These are phyloP conservation scores for Phanerodontia chrysosporium DNA, from an alignment of 768 basidiomycete genomes.

Conservation along the genomic window DNA sequence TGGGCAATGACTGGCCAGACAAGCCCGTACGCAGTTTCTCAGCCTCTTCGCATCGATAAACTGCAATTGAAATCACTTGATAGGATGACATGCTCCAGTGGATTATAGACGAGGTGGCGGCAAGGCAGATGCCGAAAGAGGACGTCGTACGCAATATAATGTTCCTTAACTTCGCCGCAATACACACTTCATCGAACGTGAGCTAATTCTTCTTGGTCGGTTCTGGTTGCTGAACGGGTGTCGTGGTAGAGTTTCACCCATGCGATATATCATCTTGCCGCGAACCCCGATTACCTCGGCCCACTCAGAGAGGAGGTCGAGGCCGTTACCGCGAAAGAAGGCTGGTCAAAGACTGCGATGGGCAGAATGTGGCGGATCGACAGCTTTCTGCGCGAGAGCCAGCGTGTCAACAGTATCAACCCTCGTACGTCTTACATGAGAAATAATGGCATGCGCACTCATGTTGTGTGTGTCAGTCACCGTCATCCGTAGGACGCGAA, in stretches of 20 bases:
- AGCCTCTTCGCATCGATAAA: background rate
- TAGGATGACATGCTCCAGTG: constrained; percentile 20
- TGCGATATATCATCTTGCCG: constrained; percentile 27
- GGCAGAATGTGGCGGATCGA: constrained; percentile 31
- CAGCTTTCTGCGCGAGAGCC: constrained; percentile 31
- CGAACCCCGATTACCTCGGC: constrained; percentile 22
- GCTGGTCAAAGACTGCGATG: constrained; percentile 26
- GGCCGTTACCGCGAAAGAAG: constrained; percentile 19
- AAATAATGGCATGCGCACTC: background rate
- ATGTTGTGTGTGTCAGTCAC: background rate
- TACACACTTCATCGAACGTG: constrained; percentile 18
- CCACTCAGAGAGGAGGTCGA: constrained; percentile 30
- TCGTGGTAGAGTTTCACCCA: constrained; percentile 20
- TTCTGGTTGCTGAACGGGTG: background rate
- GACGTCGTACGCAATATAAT: constrained; percentile 4
- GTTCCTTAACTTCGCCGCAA: constrained; percentile 20
- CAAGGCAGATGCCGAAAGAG: background rate
- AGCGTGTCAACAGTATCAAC: constrained; percentile 21
- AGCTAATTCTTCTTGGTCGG: background rate
- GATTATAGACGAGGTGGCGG: constrained; percentile 14
- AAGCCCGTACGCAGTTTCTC: constrained; percentile 4
- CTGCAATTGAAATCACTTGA: too few species aligned
- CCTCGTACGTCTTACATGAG: constrained; percentile 18
- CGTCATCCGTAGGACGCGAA: constrained; percentile 23
- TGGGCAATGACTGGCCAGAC: constrained; percentile 7